Evolutionary conservation across 352 stramenopile genomes (phyloP), one percentile per base, ranked within the genome.

Genomic region (Phytophthora macrochlamydospora): DNA sequence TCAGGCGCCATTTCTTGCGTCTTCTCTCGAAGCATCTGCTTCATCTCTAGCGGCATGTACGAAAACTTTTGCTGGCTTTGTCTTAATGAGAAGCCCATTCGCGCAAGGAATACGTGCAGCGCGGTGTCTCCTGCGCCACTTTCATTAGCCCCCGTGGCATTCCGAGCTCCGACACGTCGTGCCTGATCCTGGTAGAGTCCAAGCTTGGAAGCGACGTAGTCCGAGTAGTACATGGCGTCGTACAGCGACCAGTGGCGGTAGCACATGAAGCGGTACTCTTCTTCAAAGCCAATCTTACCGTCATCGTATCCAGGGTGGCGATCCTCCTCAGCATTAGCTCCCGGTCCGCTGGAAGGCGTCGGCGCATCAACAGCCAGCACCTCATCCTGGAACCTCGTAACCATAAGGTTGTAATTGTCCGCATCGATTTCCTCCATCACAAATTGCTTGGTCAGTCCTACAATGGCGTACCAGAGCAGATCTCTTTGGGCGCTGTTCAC

Each of bases 191-290:
- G 68, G 51, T 91, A 92, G 60, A 85, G 88, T 51, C 79, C 85
- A 3, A 98, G 78, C 52, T 96, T 97, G 18, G 90, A 89, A 1
- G 92, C 90, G 31, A 99, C 87, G 67, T 98, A 99, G 69, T 98
- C 90, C 33, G 92, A 98, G 79, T 98, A 97, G 52, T 98, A 94
- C 91, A 99, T 98, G 48, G 90, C 81, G 37, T 99, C 92, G 66
- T 97, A 98, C 7, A 99, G 73, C 18, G 88, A 97, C 76, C 95
- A 98, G 71, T 98, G 94, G 9, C 97, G 89, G 51, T 99, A 91
- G 50, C 98, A 93, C 87, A 99, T 98, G 85, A 99, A 99, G 30
- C 93, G 87, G 67, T 97, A 98, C 69, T 98, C 95, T 61, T 96
- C 85, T 59, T 97, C 91, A 65, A 94, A 96, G 7, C 72, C 74